Conservation (phyloP, 2,329 filamentous ascomycete species). For the Trichophyton equinum region DNA sequence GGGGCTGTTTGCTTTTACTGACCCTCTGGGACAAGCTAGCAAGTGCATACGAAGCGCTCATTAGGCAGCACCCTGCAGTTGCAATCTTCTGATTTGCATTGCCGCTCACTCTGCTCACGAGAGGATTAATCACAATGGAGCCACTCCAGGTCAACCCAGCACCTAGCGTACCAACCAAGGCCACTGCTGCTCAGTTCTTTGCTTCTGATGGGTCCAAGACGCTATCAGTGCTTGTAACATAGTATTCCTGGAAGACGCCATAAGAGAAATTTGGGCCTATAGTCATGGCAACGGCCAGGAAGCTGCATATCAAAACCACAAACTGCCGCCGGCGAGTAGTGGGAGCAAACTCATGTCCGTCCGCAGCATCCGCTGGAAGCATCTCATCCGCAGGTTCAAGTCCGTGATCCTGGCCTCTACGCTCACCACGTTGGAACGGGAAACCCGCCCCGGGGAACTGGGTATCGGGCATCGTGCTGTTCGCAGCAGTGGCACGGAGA, state of each 20-base stretch:
- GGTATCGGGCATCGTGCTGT: background rate
- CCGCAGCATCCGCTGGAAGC: constrained; percentile 3
- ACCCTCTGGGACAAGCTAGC: constrained; percentile 7
- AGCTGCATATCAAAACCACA: constrained; percentile 33
- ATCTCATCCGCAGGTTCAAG: background rate
- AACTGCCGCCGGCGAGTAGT: constrained; percentile 33
- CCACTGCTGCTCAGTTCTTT: constrained; percentile 33
- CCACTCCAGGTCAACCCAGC: constrained; percentile 40
- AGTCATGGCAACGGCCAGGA: constrained; percentile 36
- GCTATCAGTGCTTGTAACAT: constrained; percentile 28
- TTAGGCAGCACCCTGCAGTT: constrained; percentile 32
- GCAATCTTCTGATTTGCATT: constrained; percentile 30
- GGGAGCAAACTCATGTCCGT: constrained; percentile 19
- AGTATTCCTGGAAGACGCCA: constrained; percentile 40
- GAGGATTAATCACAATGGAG: constrained; percentile 38
- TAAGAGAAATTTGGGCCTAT: constrained; percentile 41
- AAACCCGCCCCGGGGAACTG: background rate
- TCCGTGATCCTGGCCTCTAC: background rate
- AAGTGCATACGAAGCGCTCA: constrained; percentile 20
- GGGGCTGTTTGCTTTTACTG: background rate
- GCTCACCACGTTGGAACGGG: background rate
- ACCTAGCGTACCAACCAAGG: constrained; percentile 39
- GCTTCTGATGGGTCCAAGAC: constrained; percentile 27
- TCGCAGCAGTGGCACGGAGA: background rate
- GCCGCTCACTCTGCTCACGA: constrained; percentile 33